Evolutionary conservation across 768 basidiomycete species (phyloP), one percentile per base, ranked within the genome.

Genomic region (Lactarius hatsudake): DNA sequence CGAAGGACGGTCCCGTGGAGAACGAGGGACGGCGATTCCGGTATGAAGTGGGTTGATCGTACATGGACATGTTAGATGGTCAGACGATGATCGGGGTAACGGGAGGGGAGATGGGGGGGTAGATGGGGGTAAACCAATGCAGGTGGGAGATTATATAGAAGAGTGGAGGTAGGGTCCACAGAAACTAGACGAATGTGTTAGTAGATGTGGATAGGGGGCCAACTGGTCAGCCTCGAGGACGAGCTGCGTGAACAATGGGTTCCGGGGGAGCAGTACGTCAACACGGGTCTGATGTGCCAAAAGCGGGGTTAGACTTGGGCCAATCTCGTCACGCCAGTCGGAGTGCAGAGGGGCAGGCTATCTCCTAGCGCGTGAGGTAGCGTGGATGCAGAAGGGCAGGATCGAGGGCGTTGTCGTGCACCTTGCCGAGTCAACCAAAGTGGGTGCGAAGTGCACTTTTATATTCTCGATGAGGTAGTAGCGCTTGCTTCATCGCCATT

Each of bases 181-280:
- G 36, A 13, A 48, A 20, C 9, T 40, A 18, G 66, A 59, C 57
- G 45, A 55, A 67, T 54, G 62, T 18, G 62, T 45, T 42, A 56
- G 56, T 55, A 56, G 48, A 54, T 38, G 36, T 61, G 58, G 57
- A 68, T 64, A 68, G 66, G 66, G 62, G 69, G 61, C 58, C 62
- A 58, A 42, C 55, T 69, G 61, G 28, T 30, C 61, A 48, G 69
- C 69, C 69, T 69, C 66, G 69, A 69, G 68, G 68, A 66, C 32
- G n/a, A 26, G 57, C 34, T 18, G 51, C 62, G 32, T 40, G 61
- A 20, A 34, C 26, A 60, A 59, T 45, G 53, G 58, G 62, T 55
- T 67, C 43, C 62, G 51, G 68, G 68, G 38, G 68, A 18, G 9
- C 10, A 20, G 30, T 60, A 68, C 69, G 69, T 67, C 62, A 68